These are phyloP conservation scores for Bolboschoenus planiculmis DNA, from an alignment of 176 grass and related monocot species.

Conservation along the genomic window DNA sequence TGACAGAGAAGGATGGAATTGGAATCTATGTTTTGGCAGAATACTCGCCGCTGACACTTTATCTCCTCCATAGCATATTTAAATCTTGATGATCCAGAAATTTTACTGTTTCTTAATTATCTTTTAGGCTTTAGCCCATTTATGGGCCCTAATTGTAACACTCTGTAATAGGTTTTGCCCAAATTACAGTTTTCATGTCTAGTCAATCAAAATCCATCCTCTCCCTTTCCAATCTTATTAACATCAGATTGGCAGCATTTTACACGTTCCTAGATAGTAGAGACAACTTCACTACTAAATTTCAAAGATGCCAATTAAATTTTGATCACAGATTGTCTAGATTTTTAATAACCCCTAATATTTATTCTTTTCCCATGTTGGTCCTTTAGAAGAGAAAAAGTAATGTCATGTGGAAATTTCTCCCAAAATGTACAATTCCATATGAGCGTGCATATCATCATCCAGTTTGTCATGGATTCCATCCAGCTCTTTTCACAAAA, in stretches of 20 bases:
- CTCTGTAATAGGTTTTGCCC: neutral
- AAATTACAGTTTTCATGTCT: neutral
- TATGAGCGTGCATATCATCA: neutral
- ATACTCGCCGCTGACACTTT: neutral
- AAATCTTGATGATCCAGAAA: neutral
- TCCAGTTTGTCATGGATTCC: neutral
- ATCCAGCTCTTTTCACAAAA: neutral
- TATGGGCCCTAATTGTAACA: neutral
- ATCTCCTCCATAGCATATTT: neutral
- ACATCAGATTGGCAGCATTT: neutral
- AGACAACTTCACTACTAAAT: neutral
- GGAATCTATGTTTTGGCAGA: neutral
- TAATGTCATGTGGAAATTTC: too few relatives aligned
- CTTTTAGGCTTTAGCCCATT: neutral
- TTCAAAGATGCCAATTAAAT: neutral
- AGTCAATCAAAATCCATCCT: neutral
- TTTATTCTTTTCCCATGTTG: neutral
- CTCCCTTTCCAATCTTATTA: neutral
- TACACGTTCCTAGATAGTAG: neutral
- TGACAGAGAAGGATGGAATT: neutral
- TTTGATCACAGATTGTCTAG: neutral
- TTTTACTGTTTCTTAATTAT: neutral
- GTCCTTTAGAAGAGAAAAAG: neutral
- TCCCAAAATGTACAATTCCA: neutral
- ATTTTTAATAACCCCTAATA: neutral